A percentile compares a stretch with the other conserved stretches of the same genome.
These are phyloP conservation scores for Trypanosoma cruzi DNA, from an alignment of 208 protist species.

Conservation along the genomic window DNA sequence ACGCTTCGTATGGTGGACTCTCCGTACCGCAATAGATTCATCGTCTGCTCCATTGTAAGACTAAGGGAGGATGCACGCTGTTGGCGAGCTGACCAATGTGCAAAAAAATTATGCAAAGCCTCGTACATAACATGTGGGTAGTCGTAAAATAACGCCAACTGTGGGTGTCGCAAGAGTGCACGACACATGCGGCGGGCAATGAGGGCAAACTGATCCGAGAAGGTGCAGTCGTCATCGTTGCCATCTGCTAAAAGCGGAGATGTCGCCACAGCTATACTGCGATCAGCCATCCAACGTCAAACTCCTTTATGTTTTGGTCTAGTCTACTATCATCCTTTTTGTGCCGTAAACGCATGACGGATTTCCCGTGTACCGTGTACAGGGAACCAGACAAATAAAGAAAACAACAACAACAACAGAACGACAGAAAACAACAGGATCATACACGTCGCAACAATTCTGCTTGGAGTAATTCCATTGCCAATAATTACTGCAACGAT, in stretches of 20 bases:
- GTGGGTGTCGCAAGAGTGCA: constrained; percentile 45
- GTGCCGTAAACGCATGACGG: too few species aligned
- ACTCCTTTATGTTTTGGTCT: not conserved
- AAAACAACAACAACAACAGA: too few species aligned
- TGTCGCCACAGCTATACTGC: not conserved
- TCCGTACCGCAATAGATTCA: constrained; percentile 33
- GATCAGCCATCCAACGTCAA: not conserved
- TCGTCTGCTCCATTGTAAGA: constrained; percentile 23
- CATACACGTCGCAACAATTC: too few species aligned
- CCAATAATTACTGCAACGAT: too few species aligned
- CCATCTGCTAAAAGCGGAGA: not conserved
- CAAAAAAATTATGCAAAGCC: constrained; percentile 54
- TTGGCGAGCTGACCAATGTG: constrained; percentile 25
- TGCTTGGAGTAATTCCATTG: too few species aligned
- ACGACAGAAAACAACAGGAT: too few species aligned
- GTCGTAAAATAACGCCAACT: constrained; percentile 11
- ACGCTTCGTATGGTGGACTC: constrained; percentile 7
- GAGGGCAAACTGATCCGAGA: constrained; percentile 14
- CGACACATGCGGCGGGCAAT: constrained; percentile 51
- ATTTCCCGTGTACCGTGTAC: too few species aligned
- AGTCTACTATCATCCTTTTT: not conserved
- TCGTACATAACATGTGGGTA: constrained; percentile 34
- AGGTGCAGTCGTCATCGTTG: not conserved
- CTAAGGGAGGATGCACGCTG: constrained; percentile 24
- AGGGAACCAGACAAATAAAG: too few species aligned